These are phyloP conservation scores for Chaetomium tenue DNA, from an alignment of 495 filamentous ascomycete species.

Conservation along the genomic window DNA sequence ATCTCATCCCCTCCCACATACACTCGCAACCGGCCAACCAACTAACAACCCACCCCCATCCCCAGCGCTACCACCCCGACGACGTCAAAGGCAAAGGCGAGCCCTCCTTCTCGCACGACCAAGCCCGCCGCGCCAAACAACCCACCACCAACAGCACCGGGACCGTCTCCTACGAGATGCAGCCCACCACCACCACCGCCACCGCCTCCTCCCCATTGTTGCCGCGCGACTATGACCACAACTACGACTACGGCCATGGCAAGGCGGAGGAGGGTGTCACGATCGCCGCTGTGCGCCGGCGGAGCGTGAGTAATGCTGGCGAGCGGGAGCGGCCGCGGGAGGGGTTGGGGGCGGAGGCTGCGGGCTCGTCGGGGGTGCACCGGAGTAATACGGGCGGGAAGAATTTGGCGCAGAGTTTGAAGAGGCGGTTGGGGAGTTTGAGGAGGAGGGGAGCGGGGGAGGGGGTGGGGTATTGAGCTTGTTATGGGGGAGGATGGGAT, in stretches of 20 bases:
- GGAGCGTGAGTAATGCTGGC: slow-evolving; percentile 35
- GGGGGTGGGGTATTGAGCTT: background rate
- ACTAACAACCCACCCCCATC: background rate
- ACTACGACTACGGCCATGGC: background rate
- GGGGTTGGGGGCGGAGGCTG: background rate
- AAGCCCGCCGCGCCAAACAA: slow-evolving; percentile 46
- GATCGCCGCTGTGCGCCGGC: slow-evolving; percentile 24
- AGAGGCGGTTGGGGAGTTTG: slow-evolving; percentile 49
- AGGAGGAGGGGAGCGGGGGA: slow-evolving; percentile 32
- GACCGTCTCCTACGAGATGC: slow-evolving; percentile 44
- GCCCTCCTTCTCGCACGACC: slow-evolving; percentile 67
- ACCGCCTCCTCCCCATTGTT: background rate
- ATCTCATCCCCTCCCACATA: too few species aligned
- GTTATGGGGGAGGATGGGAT: background rate
- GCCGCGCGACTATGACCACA: slow-evolving; percentile 2
- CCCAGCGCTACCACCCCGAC: slow-evolving; percentile 63
- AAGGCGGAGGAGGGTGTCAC: background rate
- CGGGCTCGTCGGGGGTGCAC: slow-evolving; percentile 15
- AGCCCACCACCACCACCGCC: slow-evolving; percentile 26
- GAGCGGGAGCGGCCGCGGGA: too few species aligned
- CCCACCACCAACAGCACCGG: background rate
- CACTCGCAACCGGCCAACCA: background rate
- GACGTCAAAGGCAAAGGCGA: slow-evolving; percentile 82
- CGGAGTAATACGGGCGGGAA: slow-evolving; percentile 42
- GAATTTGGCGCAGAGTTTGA: slow-evolving; percentile 42